Base-by-base conservation (phyloP, 441 rosid genomes). In the Brassica balearica region DNA sequence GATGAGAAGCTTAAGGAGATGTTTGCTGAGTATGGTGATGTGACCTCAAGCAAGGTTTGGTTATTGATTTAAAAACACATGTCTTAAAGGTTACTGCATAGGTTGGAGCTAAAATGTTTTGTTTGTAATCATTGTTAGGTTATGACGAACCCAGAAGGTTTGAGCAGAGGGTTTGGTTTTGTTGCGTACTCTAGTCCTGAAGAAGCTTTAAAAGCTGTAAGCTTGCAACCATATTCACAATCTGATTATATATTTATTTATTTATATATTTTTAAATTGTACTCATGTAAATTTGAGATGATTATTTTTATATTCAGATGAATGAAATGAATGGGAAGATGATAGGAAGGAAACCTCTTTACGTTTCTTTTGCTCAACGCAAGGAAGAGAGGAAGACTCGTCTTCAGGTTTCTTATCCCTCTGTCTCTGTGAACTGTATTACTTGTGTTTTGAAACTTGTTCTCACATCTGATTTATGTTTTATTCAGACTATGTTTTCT, bases 321-420 rank as follows among this genome's bases (percentile, higher is more conserved):
- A 82, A 58, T 36, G 94, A 79, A 82, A 87, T 91, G 93, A 87
- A 88, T 64, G 96, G 96, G 15, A 91, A 85, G 82, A 88, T 91
- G 87, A 76, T 89, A 0, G 92, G 90, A 34, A 83, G 70, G 75
- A 91, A 93, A 56, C 95, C 97, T 68, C 86, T 93, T n/a, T 93
- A 90, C 80, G 87, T 91, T 36, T 93, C 96, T 2, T 77, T 89
- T 32, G 95, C 97, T 41, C 96, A 93, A 77, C 87, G 93, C 75
- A 93, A 85, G 77, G 96, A 91, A 61, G 97, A 91, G 61, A 88
- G 97, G 78, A 82, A 80, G 65, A 88, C 85, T 64, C 82, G 77
- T 53, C 86, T 93, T 60, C 94, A 90, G 95, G 96, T 79, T 23
- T 55, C 6, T 4, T 82, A 76, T 60, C 64, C 7, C 22, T 58